phyloP scores from a whole-genome alignment of 75 land plant genomes.

The Isoetes taiwanensis region DNA sequence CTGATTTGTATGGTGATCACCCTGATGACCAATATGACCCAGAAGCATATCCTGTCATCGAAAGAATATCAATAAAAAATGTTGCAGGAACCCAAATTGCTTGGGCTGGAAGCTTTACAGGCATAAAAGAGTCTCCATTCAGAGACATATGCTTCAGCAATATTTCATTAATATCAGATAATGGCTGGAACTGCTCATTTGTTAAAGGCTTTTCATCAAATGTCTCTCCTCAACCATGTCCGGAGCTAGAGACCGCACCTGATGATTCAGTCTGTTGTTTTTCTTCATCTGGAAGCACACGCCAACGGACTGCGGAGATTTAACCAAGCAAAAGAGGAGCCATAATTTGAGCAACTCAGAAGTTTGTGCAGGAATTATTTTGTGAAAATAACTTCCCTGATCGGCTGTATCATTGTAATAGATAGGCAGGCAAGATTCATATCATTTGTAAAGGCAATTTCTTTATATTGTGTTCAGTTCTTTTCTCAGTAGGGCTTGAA shows the following conservation, averaged over 20 bases:
- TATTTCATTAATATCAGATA: slow-evolving; percentile 22
- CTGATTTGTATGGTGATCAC: slow-evolving; percentile 50
- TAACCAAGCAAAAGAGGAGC: too few species aligned
- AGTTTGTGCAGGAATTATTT: too few species aligned
- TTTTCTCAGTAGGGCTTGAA: too few species aligned
- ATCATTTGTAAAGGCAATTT: too few species aligned
- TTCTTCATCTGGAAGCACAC: too few species aligned
- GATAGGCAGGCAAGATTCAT: too few species aligned
- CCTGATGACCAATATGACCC: slow-evolving; percentile 60
- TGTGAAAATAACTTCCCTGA: too few species aligned
- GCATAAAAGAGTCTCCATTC: slow-evolving; percentile 41
- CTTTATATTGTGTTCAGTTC: too few species aligned
- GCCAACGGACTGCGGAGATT: too few species aligned
- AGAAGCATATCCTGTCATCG: slow-evolving; percentile 43
- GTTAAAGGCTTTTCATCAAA: slow-evolving; percentile 38
- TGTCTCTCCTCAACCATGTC: slow-evolving; percentile 65
- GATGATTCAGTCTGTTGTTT: too few species aligned
- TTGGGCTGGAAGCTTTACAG: slow-evolving; percentile 48
- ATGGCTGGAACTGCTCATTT: slow-evolving; percentile 66
- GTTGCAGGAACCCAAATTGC: slow-evolving; percentile 39
- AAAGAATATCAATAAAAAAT: slow-evolving; percentile 41
- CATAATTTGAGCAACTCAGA: too few species aligned
- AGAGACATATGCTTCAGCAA: slow-evolving; percentile 42
- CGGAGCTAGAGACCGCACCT: slow-evolving; percentile 14
- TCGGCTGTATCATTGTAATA: too few species aligned